Conservation (phyloP, 805 yeast species). For the Sugiyamaella mastotermitis region DNA sequence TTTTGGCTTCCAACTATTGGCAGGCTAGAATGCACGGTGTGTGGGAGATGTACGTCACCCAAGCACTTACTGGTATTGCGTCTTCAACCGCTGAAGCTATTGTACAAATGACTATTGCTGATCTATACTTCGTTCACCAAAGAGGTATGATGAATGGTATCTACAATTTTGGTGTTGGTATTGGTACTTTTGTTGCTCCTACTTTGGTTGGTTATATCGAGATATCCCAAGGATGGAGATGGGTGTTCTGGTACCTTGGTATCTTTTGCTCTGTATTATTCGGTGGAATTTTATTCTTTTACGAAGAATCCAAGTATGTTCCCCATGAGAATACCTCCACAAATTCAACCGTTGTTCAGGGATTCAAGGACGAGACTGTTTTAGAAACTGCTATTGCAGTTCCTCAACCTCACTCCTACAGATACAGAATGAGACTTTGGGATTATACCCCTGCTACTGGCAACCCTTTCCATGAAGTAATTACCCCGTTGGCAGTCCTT, state of each 20-base stretch:
- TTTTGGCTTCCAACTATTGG: conserved; percentile 11
- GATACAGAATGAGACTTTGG: conserved; percentile 10
- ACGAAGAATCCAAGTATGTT: conserved; percentile 60
- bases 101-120: conserved; percentile 57
- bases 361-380: background rate
- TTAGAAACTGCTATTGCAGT: conserved; percentile 2
- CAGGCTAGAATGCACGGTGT: conserved; percentile 27
- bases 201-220: conserved; percentile 70
- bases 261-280: conserved; percentile 58
- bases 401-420: background rate
- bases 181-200: conserved; percentile 77
- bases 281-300: conserved; percentile 47
- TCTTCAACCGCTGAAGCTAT: conserved; percentile 77
- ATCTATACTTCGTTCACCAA: conserved; percentile 73
- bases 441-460: conserved; percentile 6
- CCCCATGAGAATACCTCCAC: conserved; percentile 25
- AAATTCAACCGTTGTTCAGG: conserved; percentile 6
- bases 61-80: conserved; percentile 43
- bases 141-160: conserved; percentile 65
- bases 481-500: conserved; percentile 23
- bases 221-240: conserved; percentile 55
- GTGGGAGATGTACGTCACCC: conserved; percentile 44
- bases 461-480: conserved; percentile 11
- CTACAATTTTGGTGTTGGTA: conserved; percentile 67
- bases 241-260: conserved; percentile 69